A percentile compares a stretch with the other conserved stretches of the same genome.
Evolutionary conservation across 78 protist species (phyloP).

Genomic region (Pelomyxa schiedti): DNA sequence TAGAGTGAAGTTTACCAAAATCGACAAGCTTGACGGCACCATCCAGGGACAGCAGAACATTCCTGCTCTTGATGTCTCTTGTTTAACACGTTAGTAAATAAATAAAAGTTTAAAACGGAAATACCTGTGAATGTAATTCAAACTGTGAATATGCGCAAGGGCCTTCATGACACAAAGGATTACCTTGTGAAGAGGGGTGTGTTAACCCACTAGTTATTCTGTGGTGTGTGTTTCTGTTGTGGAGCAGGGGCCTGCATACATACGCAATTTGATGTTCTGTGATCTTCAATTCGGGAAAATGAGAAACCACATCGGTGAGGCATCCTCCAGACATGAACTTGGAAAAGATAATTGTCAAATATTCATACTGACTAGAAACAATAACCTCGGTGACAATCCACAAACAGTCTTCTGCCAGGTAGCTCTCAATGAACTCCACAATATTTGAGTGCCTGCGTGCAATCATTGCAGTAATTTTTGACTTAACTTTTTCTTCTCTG

Average conservation of each 20-base stretch:
- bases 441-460: slow-evolving; percentile 71
- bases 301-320: slow-evolving; percentile 67
- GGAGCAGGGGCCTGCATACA: background rate
- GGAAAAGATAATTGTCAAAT: slow-evolving; percentile 80
- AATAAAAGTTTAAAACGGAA: slow-evolving; percentile 60
- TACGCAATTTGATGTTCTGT: slow-evolving; percentile 46
- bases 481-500: no score
- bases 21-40: slow-evolving; percentile 60
- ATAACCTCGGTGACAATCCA: slow-evolving; percentile 33
- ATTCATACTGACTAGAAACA: background rate
- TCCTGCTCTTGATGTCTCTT: slow-evolving; percentile 68
- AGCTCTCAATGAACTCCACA: slow-evolving; percentile 60
- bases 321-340: no score
- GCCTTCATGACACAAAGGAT: slow-evolving; percentile 28
- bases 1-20: no score
- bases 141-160: slow-evolving; percentile 44
- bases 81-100: no score
- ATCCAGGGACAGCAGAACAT: slow-evolving; percentile 39
- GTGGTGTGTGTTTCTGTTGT: background rate
- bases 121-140: slow-evolving; percentile 63
- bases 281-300: slow-evolving; percentile 25
- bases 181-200: no score
- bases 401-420: slow-evolving; percentile 38
- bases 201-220: background rate
- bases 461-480: no score